phyloP scores from a whole-genome alignment of 805 yeast species.

The Candida alai region DNA sequence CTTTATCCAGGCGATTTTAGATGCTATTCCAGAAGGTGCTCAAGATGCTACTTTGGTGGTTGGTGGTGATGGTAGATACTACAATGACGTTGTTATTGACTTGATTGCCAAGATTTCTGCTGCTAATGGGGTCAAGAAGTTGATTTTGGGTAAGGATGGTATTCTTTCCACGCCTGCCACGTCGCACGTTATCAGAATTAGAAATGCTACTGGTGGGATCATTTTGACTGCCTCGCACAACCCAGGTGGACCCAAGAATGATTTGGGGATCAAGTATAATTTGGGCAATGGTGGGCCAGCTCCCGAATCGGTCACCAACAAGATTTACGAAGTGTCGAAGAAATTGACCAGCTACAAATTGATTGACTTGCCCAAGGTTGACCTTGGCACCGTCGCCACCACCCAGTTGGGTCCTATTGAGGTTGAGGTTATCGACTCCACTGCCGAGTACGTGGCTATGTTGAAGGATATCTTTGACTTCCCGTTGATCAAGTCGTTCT shows the following conservation, averaged over 20 bases:
- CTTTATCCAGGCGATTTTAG: constrained; percentile 82
- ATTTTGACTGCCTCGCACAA: constrained; percentile 95
- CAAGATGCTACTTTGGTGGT: constrained; percentile 72
- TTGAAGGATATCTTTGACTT: constrained; percentile 87
- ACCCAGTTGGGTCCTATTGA: constrained; percentile 53
- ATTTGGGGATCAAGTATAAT: constrained; percentile 94
- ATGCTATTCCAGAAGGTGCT: constrained; percentile 88
- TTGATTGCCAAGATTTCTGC: constrained; percentile 80
- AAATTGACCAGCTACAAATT: constrained; percentile 57
- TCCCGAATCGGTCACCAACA: constrained; percentile 89
- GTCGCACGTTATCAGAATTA: constrained; percentile 81
- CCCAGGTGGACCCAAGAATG: constrained; percentile 94
- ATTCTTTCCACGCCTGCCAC: constrained; percentile 95
- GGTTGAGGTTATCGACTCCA: constrained; percentile 81
- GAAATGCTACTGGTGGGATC: constrained; percentile 85
- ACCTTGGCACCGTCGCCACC: constrained; percentile 56
- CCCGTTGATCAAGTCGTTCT: constrained; percentile 68
- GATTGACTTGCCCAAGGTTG: constrained; percentile 58
- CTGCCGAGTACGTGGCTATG: constrained; percentile 71
- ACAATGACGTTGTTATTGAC: constrained; percentile 77
- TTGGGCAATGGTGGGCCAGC: constrained; percentile 97
- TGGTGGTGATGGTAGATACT: constrained; percentile 97
- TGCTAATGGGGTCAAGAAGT: constrained; percentile 83
- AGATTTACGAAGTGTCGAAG: constrained; percentile 70
- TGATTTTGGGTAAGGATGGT: constrained; percentile 86